A percentile compares a stretch with the other conserved stretches of the same genome.
Evolutionary conservation across 1,284 basidiomycete species (phyloP).

Genomic region (Puccinia coronata): DNA sequence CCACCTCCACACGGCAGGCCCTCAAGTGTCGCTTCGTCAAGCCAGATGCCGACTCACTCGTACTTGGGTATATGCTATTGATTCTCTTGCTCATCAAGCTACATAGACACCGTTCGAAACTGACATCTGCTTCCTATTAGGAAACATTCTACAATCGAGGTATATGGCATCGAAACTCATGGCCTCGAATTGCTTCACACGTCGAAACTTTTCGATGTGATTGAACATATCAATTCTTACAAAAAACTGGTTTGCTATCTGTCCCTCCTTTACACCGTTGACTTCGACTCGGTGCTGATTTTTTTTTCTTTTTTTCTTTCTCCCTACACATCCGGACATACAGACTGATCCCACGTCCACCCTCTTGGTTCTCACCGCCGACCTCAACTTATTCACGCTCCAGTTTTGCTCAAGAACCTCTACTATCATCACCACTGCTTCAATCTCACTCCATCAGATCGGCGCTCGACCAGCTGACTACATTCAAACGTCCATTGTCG

Average conservation of each 20-base stretch:
- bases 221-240: slow-evolving; percentile 45
- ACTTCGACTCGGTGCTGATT: too few relatives aligned
- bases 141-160: slow-evolving; percentile 30
- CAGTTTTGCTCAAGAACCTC: slow-evolving; percentile 17
- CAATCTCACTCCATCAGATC: slow-evolving; percentile 27
- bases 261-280: background rate
- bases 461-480: slow-evolving; percentile 35
- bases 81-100: background rate
- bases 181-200: slow-evolving; percentile 16
- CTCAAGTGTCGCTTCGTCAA: slow-evolving; percentile 33
- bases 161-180: slow-evolving; percentile 25
- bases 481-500: slow-evolving; percentile 41
- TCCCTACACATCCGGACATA: too few relatives aligned
- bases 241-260: slow-evolving; percentile 4
- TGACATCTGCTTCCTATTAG: background rate
- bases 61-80: background rate
- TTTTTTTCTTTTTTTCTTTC: too few relatives aligned
- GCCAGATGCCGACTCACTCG: background rate
- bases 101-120: background rate
- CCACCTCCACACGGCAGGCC: slow-evolving; percentile 33
- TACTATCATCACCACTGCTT: slow-evolving; percentile 29
- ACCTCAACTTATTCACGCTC: slow-evolving; percentile 36
- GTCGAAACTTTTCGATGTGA: slow-evolving; percentile 11
- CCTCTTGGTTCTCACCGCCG: slow-evolving; percentile 35
- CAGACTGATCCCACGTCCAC: slow-evolving; percentile 35